Base-by-base conservation (phyloP, 2,329 filamentous ascomycete species). In the Phaeosphaeria sp. region DNA sequence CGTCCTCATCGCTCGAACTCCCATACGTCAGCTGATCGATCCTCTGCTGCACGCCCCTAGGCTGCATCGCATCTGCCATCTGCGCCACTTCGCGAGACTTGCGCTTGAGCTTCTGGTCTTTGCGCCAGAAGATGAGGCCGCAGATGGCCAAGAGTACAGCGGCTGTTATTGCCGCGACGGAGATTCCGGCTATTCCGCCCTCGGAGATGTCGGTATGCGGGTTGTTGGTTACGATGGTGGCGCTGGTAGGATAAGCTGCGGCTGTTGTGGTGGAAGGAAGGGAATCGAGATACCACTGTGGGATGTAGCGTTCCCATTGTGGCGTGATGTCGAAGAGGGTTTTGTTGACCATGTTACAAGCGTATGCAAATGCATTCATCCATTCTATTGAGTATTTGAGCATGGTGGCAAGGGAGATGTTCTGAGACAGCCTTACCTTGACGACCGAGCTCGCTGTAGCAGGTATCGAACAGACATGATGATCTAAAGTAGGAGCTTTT, bases 241-340 rank as follows among this genome's bases (percentile, higher is more conserved):
- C 15, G 21, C 22, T 13, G 13, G 33, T 15, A 46, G 46, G 13
- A 10, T 9, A 2, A 17, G 51, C 7, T 21, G 42, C 17, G 15
- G 43, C 25, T 15, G 50, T 15, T 13, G 44, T 33, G 13, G 46
- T 20, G 2, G 52, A 33, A n/a, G 17, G 17, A 50, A 33, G 48
- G 41, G 39, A 17, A 33, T 36, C 21, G 42, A 36, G 39, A 10
- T 46, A 39, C n/a, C 46, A 55, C 15, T 21, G 2, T 7, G 61
- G 64, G 0, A 67, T 50, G 20, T 63, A 65, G 6, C 51, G 50
- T 13, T 59, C 49, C 65, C 66, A 69, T 2, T 46, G 53, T 15
- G 44, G 33, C 2, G 60, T 56, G 0, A 69, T 61, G 18, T 62
- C 53, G 2, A 17, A 23, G 33, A 62, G 57, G 1, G 44, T 27